Evolutionary conservation across 2,329 filamentous ascomycete genomes (phyloP).

Genomic region (Sclerotinia trifoliorum): DNA sequence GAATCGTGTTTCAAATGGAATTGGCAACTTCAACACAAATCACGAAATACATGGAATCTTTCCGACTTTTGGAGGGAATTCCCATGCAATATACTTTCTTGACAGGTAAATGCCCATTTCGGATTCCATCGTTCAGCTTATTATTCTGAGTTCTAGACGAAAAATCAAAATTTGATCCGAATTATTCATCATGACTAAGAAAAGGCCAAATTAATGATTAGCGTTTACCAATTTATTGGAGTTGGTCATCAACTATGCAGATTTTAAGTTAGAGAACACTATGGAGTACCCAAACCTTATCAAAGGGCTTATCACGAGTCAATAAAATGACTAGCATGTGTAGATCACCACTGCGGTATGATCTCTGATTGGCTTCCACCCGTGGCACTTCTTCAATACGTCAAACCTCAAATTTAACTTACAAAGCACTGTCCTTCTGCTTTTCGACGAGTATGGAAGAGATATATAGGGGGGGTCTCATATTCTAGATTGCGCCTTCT

Average conservation of each 20-base stretch:
- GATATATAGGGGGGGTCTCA: constrained; percentile 2
- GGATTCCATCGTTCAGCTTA: no score
- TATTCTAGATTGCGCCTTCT: background rate
- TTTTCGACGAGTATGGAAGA: background rate
- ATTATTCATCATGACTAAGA: constrained; percentile 1
- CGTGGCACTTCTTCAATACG: background rate
- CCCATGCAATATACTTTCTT: background rate
- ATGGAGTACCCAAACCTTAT: no score
- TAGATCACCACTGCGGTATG: background rate
- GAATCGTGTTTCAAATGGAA: constrained; percentile 4
- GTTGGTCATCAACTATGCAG: background rate
- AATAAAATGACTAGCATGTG: background rate
- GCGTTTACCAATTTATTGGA: background rate
- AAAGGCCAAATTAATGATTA: background rate
- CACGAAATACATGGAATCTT: background rate
- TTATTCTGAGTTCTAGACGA: background rate
- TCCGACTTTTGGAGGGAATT: background rate
- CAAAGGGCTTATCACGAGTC: background rate
- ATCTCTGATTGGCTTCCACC: background rate
- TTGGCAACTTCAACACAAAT: background rate
- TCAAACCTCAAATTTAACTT: background rate
- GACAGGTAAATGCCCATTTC: background rate
- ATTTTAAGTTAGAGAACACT: background rate
- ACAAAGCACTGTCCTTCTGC: constrained; percentile 2
- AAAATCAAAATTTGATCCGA: background rate